phyloP scores from a whole-genome alignment of 805 yeast species.

The Candida pseudoglaebosa region DNA sequence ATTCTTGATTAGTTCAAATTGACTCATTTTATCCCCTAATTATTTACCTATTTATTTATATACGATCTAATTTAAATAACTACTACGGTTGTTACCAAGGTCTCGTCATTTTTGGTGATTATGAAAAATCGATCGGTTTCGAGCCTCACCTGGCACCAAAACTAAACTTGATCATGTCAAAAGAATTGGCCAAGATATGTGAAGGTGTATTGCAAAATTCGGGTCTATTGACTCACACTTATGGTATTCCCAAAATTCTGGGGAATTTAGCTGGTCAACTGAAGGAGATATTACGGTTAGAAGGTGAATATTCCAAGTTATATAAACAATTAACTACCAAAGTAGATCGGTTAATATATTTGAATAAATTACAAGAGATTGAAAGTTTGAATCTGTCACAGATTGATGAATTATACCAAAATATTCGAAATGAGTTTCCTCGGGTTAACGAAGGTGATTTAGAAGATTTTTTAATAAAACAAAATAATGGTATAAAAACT shows the following conservation, averaged over 20 bases:
- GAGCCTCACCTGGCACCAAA: not conserved
- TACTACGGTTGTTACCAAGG: not conserved
- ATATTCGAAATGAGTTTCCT: constrained; percentile 10
- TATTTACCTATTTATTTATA: not conserved
- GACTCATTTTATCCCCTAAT: constrained; percentile 1
- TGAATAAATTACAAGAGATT: constrained; percentile 22
- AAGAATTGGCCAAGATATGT: not conserved
- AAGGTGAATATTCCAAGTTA: constrained; percentile 21
- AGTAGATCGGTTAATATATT: constrained; percentile 25
- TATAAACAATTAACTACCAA: constrained; percentile 21
- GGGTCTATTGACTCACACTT: constrained; percentile 19
- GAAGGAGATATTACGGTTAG: constrained; percentile 14
- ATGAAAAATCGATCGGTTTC: not conserved
- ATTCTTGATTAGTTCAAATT: constrained; percentile 26
- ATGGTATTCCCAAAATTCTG: constrained; percentile 26
- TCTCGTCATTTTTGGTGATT: too few species aligned
- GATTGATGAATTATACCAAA: constrained; percentile 14
- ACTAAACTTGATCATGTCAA: not conserved
- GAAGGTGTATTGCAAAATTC: not conserved
- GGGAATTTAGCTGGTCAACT: constrained; percentile 5
- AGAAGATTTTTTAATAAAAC: constrained; percentile 16
- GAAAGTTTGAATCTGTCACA: constrained; percentile 10
- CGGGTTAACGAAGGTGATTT: constrained; percentile 11
- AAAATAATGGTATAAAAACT: constrained; percentile 20
- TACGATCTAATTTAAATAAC: not conserved